These are phyloP conservation scores for Gastrodia elata DNA, from an alignment of 106 monocot species.

Conservation along the genomic window DNA sequence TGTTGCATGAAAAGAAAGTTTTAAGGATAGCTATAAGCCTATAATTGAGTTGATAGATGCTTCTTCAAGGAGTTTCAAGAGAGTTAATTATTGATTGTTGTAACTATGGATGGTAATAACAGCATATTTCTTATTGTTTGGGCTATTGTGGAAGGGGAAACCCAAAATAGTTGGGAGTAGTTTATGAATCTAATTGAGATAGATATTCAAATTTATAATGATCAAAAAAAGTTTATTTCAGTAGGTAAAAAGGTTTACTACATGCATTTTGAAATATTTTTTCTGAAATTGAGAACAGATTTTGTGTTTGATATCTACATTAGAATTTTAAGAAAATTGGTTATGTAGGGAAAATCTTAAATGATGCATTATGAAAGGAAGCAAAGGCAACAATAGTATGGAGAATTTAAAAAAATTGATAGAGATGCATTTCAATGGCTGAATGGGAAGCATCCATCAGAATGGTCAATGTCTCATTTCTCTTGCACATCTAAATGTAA, in stretches of 20 bases:
- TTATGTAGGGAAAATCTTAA: too few species aligned
- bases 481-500: too few species aligned
- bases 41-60: background rate
- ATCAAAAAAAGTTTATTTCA: background rate
- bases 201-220: background rate
- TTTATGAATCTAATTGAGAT: background rate
- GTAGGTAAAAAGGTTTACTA: too few species aligned
- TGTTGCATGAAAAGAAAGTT: background rate
- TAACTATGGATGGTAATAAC: background rate
- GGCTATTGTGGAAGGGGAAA: background rate
- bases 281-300: too few species aligned
- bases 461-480: too few species aligned
- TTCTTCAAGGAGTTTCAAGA: background rate
- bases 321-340: too few species aligned
- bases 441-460: too few species aligned
- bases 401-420: too few species aligned
- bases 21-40: background rate
- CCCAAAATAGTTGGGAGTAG: background rate
- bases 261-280: too few species aligned
- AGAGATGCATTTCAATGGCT: too few species aligned
- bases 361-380: background rate
- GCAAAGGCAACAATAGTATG: background rate
- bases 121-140: background rate
- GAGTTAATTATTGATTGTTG: background rate
- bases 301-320: too few species aligned